Evolutionary conservation across 768 basidiomycete genomes (phyloP), one percentile per base, ranked within the genome.

Genomic region (Tylopilus subfusipes): DNA sequence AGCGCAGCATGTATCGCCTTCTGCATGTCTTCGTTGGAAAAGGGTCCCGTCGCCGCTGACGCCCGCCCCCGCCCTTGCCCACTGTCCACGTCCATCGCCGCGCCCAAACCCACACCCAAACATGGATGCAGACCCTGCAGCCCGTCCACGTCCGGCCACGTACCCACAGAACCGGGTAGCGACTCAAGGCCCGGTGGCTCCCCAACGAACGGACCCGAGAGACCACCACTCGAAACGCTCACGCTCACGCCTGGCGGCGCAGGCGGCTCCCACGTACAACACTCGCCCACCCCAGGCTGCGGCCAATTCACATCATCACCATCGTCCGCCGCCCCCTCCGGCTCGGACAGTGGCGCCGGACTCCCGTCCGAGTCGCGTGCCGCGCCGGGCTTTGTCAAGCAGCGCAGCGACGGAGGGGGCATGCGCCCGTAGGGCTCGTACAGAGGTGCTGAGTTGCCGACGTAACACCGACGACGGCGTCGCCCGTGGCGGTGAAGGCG

Each of bases 271-370:
- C 68, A 70, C 53, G 56, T 50, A 31, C 68, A 70, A 33, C 38
- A 61, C 45, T 72, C 70, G 4, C 70, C 69, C 12, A 72, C 64
- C n/a, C 52, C 70, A 0, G 69, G 69, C 48, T 70, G 69, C 2
- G 69, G 69, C 69, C 69, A 70, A n/a, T n/a, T n/a, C n/a, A n/a
- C n/a, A n/a, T n/a, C n/a, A n/a, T n/a, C n/a, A n/a, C n/a, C n/a
- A n/a, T 52, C 16, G 5, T 47, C 60, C 29, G 13, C n/a, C n/a
- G n/a, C n/a, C n/a, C n/a, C 53, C 42, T 54, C 61, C 25, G 44
- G 2, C 25, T 58, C 57, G 0, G 53, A 49, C 42, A 61, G 7
- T n/a, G 58, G 53, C 13, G 64, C 50, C 4, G 55, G 13, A 14
- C 44, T 52, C 7, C 60, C 40, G 7, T 63, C 66, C 36, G 60